These are phyloP conservation scores for Wallacemonas sp. DNA, from an alignment of 208 protist species.

Conservation along the genomic window DNA sequence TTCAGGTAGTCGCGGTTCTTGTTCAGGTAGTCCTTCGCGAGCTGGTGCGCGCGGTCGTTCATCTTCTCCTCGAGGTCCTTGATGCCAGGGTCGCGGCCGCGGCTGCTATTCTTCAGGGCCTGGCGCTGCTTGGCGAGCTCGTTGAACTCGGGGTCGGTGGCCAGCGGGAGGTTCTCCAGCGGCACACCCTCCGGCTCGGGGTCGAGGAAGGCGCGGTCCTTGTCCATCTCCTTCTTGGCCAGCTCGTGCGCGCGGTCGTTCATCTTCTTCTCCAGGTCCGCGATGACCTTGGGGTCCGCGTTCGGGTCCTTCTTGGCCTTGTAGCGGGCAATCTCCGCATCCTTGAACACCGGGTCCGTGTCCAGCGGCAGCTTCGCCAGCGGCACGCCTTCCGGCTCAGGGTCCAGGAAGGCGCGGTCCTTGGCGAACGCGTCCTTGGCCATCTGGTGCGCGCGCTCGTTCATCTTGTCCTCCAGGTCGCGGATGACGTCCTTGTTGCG, in stretches of 20 bases:
- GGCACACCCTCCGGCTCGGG: constrained; percentile 84
- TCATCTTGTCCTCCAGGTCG: constrained; percentile 73
- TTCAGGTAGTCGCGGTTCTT: constrained; percentile 75
- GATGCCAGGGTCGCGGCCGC: constrained; percentile 35
- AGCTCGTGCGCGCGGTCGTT: constrained; percentile 62
- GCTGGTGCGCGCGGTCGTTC: constrained; percentile 72
- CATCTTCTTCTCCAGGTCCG: constrained; percentile 56
- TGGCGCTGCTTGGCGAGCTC: constrained; percentile 69
- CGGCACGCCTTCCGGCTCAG: constrained; percentile 70
- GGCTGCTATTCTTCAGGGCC: constrained; percentile 56
- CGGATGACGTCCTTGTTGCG: constrained; percentile 70
- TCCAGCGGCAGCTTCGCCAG: constrained; percentile 73
- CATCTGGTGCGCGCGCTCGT: constrained; percentile 61
- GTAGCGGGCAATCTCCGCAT: constrained; percentile 71
- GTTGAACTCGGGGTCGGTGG: constrained; percentile 64
- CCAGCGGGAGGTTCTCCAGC: constrained; percentile 58
- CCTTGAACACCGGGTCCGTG: constrained; percentile 75
- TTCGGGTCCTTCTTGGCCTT: constrained; percentile 52
- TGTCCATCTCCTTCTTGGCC: constrained; percentile 50
- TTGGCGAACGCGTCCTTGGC: constrained; percentile 66
- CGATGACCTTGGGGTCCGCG: constrained; percentile 34
- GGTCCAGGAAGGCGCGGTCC: constrained; percentile 71
- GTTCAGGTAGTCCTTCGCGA: constrained; percentile 62
- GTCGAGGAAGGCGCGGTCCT: constrained; percentile 71
- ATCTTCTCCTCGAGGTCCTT: constrained; percentile 72